Evolutionary conservation across 495 filamentous ascomycete species (phyloP).

Genomic region (Penicillium desertorum): DNA sequence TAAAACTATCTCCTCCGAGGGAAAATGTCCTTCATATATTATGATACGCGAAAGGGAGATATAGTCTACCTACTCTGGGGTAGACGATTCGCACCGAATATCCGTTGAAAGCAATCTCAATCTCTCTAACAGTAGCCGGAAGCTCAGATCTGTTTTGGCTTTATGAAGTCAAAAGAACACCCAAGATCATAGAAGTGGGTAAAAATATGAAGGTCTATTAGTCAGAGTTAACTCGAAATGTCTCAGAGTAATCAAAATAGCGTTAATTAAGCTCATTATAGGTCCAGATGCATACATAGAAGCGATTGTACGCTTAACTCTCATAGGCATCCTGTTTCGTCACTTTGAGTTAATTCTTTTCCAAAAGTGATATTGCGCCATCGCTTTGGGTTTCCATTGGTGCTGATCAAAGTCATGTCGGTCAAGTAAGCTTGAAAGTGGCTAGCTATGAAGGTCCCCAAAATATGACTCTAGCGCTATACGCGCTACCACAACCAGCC

Average conservation of each 20-base stretch:
- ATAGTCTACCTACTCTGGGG: neutral
- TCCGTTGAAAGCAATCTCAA: neutral
- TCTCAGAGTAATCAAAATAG: neutral
- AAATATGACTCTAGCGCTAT: neutral
- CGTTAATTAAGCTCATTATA: neutral
- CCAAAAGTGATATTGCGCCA: neutral
- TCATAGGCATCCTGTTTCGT: neutral
- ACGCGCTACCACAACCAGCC: neutral
- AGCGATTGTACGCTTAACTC: neutral
- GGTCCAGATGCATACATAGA: neutral
- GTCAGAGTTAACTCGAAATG: neutral
- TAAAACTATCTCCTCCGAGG: neutral
- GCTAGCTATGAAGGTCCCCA: neutral
- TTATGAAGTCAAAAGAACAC: neutral
- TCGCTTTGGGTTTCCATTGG: neutral
- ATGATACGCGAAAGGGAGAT: neutral
- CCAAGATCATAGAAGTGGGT: neutral
- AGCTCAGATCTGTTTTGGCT: neutral
- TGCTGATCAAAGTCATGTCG: neutral
- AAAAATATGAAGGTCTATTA: neutral
- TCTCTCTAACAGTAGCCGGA: neutral
- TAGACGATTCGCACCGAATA: neutral
- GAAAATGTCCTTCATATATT: neutral
- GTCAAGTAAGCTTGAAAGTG: neutral
- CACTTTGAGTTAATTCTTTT: neutral